Conservation (phyloP, 306 rosid species). For the Vigna reflexopilosa region DNA sequence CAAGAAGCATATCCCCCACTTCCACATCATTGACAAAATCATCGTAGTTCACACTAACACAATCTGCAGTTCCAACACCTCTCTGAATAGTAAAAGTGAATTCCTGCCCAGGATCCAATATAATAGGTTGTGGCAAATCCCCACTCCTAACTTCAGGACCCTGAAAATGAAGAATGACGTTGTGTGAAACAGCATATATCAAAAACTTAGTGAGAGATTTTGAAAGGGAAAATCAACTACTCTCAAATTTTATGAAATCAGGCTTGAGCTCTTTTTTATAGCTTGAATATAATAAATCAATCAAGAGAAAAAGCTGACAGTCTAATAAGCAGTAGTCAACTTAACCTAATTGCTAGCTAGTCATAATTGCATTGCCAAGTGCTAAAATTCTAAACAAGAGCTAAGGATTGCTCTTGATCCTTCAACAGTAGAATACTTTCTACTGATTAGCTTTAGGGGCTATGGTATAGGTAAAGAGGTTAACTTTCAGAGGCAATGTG, state of each 20-base stretch:
- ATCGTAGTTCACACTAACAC: constrained; percentile 98
- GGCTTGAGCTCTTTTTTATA: constrained; percentile 1
- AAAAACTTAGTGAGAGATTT: background rate
- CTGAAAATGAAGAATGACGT: constrained; percentile 51
- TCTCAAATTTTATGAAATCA: constrained; percentile 13
- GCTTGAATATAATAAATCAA: constrained; percentile 19
- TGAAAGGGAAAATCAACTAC: background rate
- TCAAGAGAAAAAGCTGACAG: background rate
- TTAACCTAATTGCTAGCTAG: background rate
- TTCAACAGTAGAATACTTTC: background rate
- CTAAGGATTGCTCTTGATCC: background rate
- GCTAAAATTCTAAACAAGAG: background rate
- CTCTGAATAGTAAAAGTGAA: constrained; percentile 92
- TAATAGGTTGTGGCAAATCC: constrained; percentile 94
- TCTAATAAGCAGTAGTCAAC: background rate
- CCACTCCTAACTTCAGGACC: constrained; percentile 99
- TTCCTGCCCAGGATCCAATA: constrained; percentile 73
- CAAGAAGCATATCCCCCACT: constrained; percentile 93
- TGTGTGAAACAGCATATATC: background rate
- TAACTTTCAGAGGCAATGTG: too few relatives aligned
- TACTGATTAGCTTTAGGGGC: too few relatives aligned
- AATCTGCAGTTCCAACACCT: constrained; percentile 91
- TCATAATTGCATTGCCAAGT: background rate
- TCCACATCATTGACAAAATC: constrained; percentile 96
- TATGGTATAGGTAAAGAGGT: too few relatives aligned